phyloP scores from a whole-genome alignment of 495 filamentous ascomycete genomes.

The Tuber melanosporum region DNA sequence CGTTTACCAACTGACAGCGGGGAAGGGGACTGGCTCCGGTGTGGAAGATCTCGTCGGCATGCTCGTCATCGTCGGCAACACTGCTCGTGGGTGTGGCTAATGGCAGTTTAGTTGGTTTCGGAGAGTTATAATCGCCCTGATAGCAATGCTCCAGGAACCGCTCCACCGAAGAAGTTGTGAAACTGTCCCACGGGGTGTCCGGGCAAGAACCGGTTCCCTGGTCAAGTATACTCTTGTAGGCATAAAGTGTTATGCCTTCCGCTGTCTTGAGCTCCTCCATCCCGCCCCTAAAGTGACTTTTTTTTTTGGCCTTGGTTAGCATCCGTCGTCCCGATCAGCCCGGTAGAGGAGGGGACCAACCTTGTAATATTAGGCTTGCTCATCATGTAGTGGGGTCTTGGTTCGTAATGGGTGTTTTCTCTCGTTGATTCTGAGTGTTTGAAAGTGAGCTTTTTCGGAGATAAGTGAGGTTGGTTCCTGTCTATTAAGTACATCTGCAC shows the following conservation, averaged over 20 bases:
- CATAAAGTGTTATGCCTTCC: neutral
- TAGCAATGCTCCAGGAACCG: conserved; percentile 87
- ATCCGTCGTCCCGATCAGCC: neutral
- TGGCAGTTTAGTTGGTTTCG: neutral
- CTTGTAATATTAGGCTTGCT: no score
- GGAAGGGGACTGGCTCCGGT: no score
- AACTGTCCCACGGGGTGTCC: neutral
- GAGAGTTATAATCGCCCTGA: conserved; percentile 61
- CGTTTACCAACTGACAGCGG: neutral
- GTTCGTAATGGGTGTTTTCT: no score
- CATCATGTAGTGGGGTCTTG: no score
- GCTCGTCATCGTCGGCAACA: neutral
- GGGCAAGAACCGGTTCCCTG: neutral
- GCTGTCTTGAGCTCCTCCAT: neutral
- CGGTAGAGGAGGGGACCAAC: no score
- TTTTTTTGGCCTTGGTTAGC: neutral
- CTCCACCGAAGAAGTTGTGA: conserved; percentile 52
- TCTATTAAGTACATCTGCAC: no score
- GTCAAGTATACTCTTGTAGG: neutral
- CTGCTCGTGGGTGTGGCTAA: neutral
- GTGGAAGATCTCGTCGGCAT: neutral
- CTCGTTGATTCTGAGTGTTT: no score
- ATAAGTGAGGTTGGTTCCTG: no score
- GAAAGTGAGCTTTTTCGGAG: neutral
- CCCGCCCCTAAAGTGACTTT: neutral